Evolutionary conservation across 352 stramenopile genomes (phyloP).

Genomic region (Ophiocytium majus): DNA sequence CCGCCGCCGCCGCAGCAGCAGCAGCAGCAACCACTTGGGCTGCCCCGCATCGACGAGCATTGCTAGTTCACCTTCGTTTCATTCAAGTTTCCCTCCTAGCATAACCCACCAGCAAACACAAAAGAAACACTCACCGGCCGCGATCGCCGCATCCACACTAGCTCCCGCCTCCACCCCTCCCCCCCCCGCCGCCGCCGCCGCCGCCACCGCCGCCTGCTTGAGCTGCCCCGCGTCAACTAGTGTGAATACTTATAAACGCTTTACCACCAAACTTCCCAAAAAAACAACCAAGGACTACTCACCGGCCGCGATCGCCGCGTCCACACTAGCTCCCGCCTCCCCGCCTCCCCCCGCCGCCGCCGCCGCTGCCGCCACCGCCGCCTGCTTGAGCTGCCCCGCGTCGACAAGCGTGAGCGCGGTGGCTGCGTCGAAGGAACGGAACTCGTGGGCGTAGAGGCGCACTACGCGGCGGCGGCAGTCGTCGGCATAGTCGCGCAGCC

Average conservation of each 20-base stretch:
- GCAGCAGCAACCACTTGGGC: slow-evolving; percentile 16
- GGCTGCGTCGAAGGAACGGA: slow-evolving; percentile 45
- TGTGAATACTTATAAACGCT: too few relatives aligned
- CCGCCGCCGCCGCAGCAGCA: neutral
- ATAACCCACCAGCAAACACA: neutral
- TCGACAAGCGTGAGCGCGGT: slow-evolving; percentile 30
- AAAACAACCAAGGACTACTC: too few relatives aligned
- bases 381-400: slow-evolving; percentile 22
- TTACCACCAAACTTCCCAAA: neutral
- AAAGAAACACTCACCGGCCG: neutral
- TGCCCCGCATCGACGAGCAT: slow-evolving; percentile 20
- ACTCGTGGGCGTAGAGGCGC: slow-evolving; percentile 65
- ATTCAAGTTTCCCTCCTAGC: too few relatives aligned
- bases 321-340: neutral
- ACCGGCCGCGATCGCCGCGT: neutral
- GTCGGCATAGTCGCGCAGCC: slow-evolving; percentile 84
- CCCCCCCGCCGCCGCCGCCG: neutral
- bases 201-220: slow-evolving; percentile 7
- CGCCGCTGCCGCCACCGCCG: neutral
- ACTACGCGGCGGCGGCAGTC: slow-evolving; percentile 90
- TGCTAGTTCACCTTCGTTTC: neutral
- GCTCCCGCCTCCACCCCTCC: neutral
- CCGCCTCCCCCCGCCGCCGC: neutral
- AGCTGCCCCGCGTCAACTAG: slow-evolving; percentile 22
- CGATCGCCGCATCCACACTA: neutral